Base-by-base conservation (phyloP, 2,329 filamentous ascomycete species). In the Penicillium sp. region DNA sequence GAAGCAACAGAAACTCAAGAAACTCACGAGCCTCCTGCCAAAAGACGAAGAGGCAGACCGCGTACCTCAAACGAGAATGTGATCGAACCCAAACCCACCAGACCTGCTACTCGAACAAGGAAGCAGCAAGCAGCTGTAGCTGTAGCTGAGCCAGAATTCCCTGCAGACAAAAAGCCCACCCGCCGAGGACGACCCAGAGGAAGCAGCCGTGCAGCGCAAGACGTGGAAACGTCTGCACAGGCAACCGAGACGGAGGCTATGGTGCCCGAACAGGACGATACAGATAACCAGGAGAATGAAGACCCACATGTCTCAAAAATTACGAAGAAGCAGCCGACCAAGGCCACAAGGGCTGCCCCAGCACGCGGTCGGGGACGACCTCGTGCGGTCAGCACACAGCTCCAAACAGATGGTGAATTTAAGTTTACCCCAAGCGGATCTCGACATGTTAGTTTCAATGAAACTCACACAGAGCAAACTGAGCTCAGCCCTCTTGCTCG, bases 21-120 rank as follows among this genome's bases (percentile, higher is more conserved):
- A 37, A 53, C 63, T 52, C 61, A 71, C 57, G 67, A 75, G 62
- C 70, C 67, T 54, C 69, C 75, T 22, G 59, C 70, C 50, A 73
- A 77, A 65, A 73, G 67, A 61, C 47, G 61, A 40, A 62, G 75
- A 69, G 72, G 70, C 48, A 67, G 72, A 61, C 69, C 73, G 47
- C 72, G 72, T 58, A 67, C 69, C 11, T 62, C 68, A 7, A 51
- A 62, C 22, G 85, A 81, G 60, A 83, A 81, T 58, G 69, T 73
- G 14, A 75, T 78, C 51, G 77, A 71, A 26, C 61, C 63, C 25
- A 69, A 68, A 46, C 59, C 69, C 5, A 63, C 62, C 3, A 55
- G 40, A 45, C 40, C 46, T 17, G 31, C 41, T 22, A 56, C 65
- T 1, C 68, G 71, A 49, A 65, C 64, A 35, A 73, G 70, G 56